Conservation (phyloP, 495 filamentous ascomycete species). For the Hypoxylon rickii region DNA sequence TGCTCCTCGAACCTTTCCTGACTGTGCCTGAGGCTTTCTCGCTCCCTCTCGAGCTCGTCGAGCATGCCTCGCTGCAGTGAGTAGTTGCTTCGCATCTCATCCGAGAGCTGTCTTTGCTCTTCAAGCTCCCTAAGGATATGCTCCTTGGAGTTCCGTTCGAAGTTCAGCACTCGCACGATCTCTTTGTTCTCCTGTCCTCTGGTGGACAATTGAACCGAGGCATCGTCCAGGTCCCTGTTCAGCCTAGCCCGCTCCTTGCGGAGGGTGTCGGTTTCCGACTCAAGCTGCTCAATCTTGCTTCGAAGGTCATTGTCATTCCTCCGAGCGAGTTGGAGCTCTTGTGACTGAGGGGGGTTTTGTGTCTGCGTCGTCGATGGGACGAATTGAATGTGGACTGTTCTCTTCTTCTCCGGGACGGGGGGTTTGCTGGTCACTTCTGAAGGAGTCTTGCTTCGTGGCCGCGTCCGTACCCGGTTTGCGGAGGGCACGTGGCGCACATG, state of each 20-base stretch:
- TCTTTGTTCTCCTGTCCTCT: constrained; percentile 35
- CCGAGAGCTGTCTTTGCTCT: constrained; percentile 47
- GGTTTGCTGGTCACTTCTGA: constrained; percentile 35
- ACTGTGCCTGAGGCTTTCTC: constrained; percentile 40
- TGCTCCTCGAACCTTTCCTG: constrained; percentile 40
- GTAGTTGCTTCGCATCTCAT: constrained; percentile 49
- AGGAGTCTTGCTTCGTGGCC: constrained; percentile 35
- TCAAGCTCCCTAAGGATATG: constrained; percentile 44
- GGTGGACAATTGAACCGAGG: constrained; percentile 32
- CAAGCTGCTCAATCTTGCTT: constrained; percentile 48
- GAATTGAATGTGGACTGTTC: constrained; percentile 43
- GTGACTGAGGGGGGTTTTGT: constrained; percentile 19
- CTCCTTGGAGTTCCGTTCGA: constrained; percentile 37
- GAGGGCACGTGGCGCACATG: constrained; percentile 39
- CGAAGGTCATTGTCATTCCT: constrained; percentile 40
- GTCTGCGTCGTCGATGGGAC: constrained; percentile 13
- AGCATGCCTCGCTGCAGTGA: constrained; percentile 44
- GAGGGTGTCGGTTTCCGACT: constrained; percentile 45
- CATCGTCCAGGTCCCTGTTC: constrained; percentile 42
- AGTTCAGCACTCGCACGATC: constrained; percentile 28
- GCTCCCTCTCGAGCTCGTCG: constrained; percentile 47
- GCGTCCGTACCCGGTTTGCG: constrained; percentile 38
- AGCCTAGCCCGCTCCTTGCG: constrained; percentile 41
- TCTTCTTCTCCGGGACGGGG: constrained; percentile 38
- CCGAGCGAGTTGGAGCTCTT: constrained; percentile 36